phyloP scores from a whole-genome alignment of 768 basidiomycete genomes.

The Clavulina sp. region DNA sequence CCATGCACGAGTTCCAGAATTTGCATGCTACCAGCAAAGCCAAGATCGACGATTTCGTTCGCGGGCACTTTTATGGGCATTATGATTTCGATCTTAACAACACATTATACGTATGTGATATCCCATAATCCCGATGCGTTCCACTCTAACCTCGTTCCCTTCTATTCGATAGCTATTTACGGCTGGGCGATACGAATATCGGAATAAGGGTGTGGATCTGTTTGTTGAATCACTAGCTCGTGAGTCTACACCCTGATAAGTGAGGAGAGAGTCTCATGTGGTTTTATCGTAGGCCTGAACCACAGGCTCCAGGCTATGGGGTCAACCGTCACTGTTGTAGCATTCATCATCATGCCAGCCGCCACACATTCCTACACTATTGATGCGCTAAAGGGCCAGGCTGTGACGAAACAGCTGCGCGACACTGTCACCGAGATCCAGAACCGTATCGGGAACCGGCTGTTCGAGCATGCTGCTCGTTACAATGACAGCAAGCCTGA shows the following conservation, averaged over 20 bases:
- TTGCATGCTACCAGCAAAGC: constrained; percentile 79
- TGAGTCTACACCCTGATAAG: constrained; percentile 12
- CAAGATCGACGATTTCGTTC: constrained; percentile 97
- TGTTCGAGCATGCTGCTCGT: constrained; percentile 88
- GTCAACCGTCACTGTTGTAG: constrained; percentile 74
- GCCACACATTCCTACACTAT: constrained; percentile 91
- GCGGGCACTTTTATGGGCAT: constrained; percentile 96
- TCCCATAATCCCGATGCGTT: neutral
- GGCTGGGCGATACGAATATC: constrained; percentile 96
- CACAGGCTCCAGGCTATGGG: constrained; percentile 40
- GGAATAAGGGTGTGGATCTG: constrained; percentile 99
- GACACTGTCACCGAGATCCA: constrained; percentile 96
- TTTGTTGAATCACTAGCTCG: constrained; percentile 95
- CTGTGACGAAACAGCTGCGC: constrained; percentile 88
- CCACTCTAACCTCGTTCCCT: constrained; percentile 10
- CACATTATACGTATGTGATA: constrained; percentile 47
- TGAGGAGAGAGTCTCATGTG: neutral
- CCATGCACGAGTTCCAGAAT: constrained; percentile 99
- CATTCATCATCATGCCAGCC: constrained; percentile 99
- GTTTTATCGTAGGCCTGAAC: constrained; percentile 30
- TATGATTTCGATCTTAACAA: constrained; percentile 93
- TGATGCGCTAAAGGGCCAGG: constrained; percentile 92
- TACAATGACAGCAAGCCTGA: constrained; percentile 69
- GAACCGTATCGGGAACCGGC: constrained; percentile 72
- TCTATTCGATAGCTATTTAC: constrained; percentile 78